Percentiles rank a stretch among this genome's conserved stretches.
phyloP scores from a whole-genome alignment of 441 rosid genomes.

The Breynia disticha region DNA sequence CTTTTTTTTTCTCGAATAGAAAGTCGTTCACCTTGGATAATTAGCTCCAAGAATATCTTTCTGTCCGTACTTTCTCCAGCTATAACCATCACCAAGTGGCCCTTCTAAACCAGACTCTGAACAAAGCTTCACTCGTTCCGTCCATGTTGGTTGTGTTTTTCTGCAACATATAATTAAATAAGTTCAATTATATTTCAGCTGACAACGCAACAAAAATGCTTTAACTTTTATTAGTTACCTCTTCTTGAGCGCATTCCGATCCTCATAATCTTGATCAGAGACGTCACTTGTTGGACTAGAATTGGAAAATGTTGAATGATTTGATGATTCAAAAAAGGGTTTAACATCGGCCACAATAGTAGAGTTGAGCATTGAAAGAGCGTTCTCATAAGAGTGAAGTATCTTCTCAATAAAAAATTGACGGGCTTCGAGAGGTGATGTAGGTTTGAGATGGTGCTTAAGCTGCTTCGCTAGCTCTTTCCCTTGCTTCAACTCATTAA shows the following conservation, averaged over 20 bases:
- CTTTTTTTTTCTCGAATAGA: not conserved
- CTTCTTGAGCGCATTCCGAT: slow-evolving; percentile 28
- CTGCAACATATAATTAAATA: slow-evolving; percentile 29
- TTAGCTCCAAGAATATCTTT: slow-evolving; percentile 77
- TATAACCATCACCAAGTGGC: slow-evolving; percentile 65
- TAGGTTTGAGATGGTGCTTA: slow-evolving; percentile 19
- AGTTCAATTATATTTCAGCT: no score
- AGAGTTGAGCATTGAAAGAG: slow-evolving; percentile 37
- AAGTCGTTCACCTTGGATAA: slow-evolving; percentile 62
- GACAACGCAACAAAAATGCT: no score
- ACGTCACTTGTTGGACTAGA: slow-evolving; percentile 49
- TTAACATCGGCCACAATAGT: slow-evolving; percentile 2
- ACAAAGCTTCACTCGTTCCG: slow-evolving; percentile 31
- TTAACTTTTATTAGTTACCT: no score
- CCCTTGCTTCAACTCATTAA: slow-evolving; percentile 51
- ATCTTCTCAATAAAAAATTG: slow-evolving; percentile 40
- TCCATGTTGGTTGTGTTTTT: slow-evolving; percentile 46
- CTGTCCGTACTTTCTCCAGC: slow-evolving; percentile 96
- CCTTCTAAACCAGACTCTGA: slow-evolving; percentile 39
- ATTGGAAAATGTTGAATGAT: slow-evolving; percentile 22
- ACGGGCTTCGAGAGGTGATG: slow-evolving; percentile 35
- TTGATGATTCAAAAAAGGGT: slow-evolving; percentile 24
- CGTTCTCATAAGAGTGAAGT: slow-evolving; percentile 51
- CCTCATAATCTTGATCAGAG: slow-evolving; percentile 29
- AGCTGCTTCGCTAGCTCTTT: slow-evolving; percentile 56